Evolutionary conservation across 2,329 filamentous ascomycete genomes (phyloP).

Genomic region (Hypomyces rosellus): DNA sequence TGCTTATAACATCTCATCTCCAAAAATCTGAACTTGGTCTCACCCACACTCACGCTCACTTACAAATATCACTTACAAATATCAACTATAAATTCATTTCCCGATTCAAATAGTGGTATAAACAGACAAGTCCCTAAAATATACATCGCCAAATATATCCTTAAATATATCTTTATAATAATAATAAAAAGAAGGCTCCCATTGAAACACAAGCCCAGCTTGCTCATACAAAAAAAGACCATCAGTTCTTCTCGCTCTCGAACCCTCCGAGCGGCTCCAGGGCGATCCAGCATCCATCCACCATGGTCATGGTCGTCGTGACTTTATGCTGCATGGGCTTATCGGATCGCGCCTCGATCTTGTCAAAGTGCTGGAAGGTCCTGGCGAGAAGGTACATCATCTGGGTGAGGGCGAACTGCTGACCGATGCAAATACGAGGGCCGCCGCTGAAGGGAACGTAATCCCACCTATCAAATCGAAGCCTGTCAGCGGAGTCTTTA

Average conservation of each 20-base stretch:
- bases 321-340: constrained; percentile 19
- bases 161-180: too few relatives aligned
- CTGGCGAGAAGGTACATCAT: constrained; percentile 31
- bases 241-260: not conserved
- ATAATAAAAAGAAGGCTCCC: too few relatives aligned
- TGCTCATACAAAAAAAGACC: not conserved
- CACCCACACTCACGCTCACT: too few relatives aligned
- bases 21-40: too few relatives aligned
- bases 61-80: too few relatives aligned
- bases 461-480: constrained; percentile 24
- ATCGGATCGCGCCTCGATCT: constrained; percentile 22
- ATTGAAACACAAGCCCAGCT: too few relatives aligned
- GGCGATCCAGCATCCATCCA: constrained; percentile 21
- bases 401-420: constrained; percentile 36
- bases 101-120: too few relatives aligned
- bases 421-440: constrained; percentile 38
- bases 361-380: constrained; percentile 28
- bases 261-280: constrained; percentile 16
- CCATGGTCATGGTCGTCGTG: constrained; percentile 20
- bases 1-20: too few relatives aligned
- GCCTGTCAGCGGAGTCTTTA: not conserved
- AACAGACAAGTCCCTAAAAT: too few relatives aligned
- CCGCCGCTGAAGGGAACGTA: constrained; percentile 40
- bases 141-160: too few relatives aligned
- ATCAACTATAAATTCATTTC: too few relatives aligned